phyloP scores from a whole-genome alignment of 2,329 filamentous ascomycete genomes.

The Aspergillus puulaauensis region DNA sequence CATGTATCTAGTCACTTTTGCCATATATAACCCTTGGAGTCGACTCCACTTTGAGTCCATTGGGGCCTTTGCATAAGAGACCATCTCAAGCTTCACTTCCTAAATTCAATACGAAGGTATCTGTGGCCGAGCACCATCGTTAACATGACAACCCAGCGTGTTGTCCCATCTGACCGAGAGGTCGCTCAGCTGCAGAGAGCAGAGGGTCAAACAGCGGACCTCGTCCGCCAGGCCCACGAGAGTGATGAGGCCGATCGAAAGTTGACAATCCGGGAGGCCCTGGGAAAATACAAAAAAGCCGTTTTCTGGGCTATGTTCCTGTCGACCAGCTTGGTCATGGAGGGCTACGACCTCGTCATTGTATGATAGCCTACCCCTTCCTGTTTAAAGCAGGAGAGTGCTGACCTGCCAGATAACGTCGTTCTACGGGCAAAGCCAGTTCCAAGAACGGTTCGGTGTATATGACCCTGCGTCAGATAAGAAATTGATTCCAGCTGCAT shows the following conservation, averaged over 20 bases:
- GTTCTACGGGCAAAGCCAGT: constrained; percentile 12
- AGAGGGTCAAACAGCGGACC: neutral
- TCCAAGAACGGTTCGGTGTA: constrained; percentile 9
- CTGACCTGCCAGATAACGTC: constrained; percentile 4
- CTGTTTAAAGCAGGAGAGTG: neutral
- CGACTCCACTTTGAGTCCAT: too few species aligned
- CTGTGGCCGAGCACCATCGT: too few species aligned
- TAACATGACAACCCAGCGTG: neutral
- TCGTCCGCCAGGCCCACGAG: constrained; percentile 13
- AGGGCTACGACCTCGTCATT: constrained; percentile 24
- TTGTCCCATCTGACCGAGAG: neutral
- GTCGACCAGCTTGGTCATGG: constrained; percentile 29
- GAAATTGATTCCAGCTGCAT: constrained; percentile 23
- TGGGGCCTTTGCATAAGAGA: too few species aligned
- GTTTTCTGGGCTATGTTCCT: constrained; percentile 28
- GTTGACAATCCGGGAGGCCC: constrained; percentile 24
- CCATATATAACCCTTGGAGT: too few species aligned
- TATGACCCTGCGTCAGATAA: neutral
- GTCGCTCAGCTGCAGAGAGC: neutral
- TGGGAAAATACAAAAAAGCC: constrained; percentile 27
- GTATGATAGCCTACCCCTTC: neutral
- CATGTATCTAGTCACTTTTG: too few species aligned
- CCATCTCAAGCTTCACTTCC: too few species aligned
- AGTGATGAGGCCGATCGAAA: constrained; percentile 24
- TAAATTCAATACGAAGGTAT: too few species aligned